A percentile compares a stretch with the other conserved stretches of the same genome.
Evolutionary conservation across 2,329 filamentous ascomycete species (phyloP).

Genomic region (Aureobasidium melanogenum): DNA sequence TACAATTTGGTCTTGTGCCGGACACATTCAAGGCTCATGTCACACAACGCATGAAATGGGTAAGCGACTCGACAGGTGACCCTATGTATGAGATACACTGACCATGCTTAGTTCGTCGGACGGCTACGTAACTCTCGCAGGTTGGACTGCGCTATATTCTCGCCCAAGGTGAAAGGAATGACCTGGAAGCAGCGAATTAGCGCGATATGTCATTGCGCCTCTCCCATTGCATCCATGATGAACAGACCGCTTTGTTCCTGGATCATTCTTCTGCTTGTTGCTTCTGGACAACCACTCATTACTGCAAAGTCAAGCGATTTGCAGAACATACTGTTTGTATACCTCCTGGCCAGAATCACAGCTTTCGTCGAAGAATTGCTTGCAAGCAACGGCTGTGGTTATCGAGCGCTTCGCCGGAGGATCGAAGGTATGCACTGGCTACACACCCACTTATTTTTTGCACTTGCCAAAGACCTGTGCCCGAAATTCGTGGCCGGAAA

Average conservation of each 20-base stretch:
- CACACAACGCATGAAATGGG: slow-evolving; percentile 50
- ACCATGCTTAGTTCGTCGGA: not conserved
- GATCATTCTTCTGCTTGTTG: slow-evolving; percentile 2
- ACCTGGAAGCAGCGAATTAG: not conserved
- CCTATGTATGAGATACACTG: not conserved
- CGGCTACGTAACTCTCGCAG: slow-evolving; percentile 1
- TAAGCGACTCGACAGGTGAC: not conserved
- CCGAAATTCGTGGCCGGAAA: not conserved
- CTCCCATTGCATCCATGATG: slow-evolving; percentile 6
- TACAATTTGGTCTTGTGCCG: slow-evolving; percentile 53
- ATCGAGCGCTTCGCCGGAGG: not conserved
- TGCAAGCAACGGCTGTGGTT: slow-evolving; percentile 2
- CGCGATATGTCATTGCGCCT: slow-evolving; percentile 2
- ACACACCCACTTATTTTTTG: not conserved
- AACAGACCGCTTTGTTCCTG: slow-evolving; percentile 6
- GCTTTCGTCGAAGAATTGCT: not conserved
- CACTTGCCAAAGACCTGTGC: not conserved
- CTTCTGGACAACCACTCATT: not conserved
- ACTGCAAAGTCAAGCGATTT: not conserved
- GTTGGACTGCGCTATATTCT: not conserved
- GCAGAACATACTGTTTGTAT: not conserved
- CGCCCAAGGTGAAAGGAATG: not conserved
- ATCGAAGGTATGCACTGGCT: slow-evolving; percentile 2
- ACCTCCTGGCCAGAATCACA: not conserved
- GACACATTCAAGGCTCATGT: slow-evolving; percentile 49